Evolutionary conservation across 192 early-diverging fungal genomes (phyloP), one percentile per base, ranked within the genome.

Genomic region (Backusella parvicylindrica): DNA sequence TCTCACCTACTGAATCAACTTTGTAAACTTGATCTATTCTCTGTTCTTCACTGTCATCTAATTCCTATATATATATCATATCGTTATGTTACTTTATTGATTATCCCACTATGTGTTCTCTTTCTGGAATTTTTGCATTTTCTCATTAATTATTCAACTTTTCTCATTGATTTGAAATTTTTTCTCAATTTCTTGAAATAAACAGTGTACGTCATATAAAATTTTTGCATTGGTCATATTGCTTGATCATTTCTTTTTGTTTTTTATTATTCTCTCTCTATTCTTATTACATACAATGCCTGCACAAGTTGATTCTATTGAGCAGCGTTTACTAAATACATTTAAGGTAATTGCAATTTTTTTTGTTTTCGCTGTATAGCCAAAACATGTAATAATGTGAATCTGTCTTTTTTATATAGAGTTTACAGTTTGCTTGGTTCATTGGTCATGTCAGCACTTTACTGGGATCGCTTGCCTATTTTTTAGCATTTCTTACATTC

Each of bases 381-480:
- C n/a, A n/a, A n/a, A n/a, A n/a, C 43, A 47, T n/a, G 4, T 21
- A 7, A 35, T 35, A 35, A 35, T 35, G 6, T 6, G 18, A 47
- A n/a, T 1, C 43, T 47, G 43, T n/a, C 6, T 47, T 18, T 47
- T 47, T 3, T 47, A 6, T 47, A 47, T 64, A 87, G 86, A 78
- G 82, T 31, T 78, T 80, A n/a, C 86, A 86, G 81, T 87, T 87
- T 70, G 64, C 75, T 31, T 87, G 86, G 86, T 87, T 79, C 72
- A 64, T 84, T 38, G 86, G 86, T 13, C 86, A 87, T 78, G 56
- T 82, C 50, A 70, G 72, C 30, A 66, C 84, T 50, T 56, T 87
- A 56, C 33, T 83, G 36, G 81, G 84, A 41, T 73, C 83, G 2
- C 37, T 71, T 16, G 74, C 83, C 37, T 86, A 84, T 69, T 15